Conservation (phyloP, 108 stramenopile genomes). For the Licmophora abbreviata region DNA sequence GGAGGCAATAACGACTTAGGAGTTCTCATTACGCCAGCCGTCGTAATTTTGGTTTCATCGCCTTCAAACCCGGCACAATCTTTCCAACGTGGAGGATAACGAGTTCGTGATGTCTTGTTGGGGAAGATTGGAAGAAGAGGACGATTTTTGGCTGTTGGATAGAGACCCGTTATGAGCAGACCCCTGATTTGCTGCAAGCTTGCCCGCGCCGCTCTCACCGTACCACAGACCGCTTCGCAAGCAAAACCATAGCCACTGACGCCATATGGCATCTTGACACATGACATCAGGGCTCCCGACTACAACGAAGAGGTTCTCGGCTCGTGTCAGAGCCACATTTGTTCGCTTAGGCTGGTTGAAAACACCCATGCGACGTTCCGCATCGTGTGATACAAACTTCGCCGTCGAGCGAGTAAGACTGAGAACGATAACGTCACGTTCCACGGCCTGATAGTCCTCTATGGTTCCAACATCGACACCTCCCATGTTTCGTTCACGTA, state of each 20-base stretch:
- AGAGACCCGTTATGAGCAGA: too few relatives aligned
- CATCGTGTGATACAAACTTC: slow-evolving; percentile 37
- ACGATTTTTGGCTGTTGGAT: too few relatives aligned
- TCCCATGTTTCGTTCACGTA: slow-evolving; percentile 28
- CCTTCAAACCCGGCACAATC: too few relatives aligned
- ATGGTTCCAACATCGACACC: slow-evolving; percentile 64
- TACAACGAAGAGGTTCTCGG: slow-evolving; percentile 54
- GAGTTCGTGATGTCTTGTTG: too few relatives aligned
- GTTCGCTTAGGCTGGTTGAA: slow-evolving; percentile 59
- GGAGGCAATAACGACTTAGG: too few relatives aligned
- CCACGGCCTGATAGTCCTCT: slow-evolving; percentile 72
- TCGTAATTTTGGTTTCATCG: too few relatives aligned
- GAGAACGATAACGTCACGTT: slow-evolving; percentile 57
- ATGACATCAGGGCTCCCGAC: slow-evolving; percentile 59
- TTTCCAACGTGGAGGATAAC: too few relatives aligned
- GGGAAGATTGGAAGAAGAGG: too few relatives aligned
- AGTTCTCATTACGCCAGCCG: too few relatives aligned
- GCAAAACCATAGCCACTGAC: slow-evolving; percentile 58
- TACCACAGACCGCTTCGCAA: slow-evolving; percentile 63
- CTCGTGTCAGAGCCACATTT: slow-evolving; percentile 69
- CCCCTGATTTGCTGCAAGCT: too few relatives aligned
- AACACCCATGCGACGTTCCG: slow-evolving; percentile 39
- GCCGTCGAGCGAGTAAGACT: slow-evolving; percentile 50
- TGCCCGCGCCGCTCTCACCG: slow-evolving; percentile 19
- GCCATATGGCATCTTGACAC: slow-evolving; percentile 48